These are phyloP conservation scores for Pseudopithomyces chartarum DNA, from an alignment of 2,329 filamentous ascomycete species.

Conservation along the genomic window DNA sequence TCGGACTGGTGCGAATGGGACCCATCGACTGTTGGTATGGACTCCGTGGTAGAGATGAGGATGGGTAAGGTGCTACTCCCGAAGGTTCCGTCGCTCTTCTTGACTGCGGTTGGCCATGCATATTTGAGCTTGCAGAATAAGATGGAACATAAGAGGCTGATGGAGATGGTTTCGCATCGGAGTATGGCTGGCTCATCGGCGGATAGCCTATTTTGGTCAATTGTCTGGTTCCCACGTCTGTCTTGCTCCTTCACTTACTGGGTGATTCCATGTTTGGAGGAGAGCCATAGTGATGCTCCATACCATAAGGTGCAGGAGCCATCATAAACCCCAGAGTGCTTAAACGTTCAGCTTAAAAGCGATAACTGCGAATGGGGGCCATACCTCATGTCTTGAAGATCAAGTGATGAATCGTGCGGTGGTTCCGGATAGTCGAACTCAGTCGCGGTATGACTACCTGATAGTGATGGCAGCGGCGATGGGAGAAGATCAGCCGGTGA, in stretches of 20 bases:
- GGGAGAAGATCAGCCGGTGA: constrained; percentile 21
- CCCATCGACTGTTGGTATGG: constrained; percentile 39
- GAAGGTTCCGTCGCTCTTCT: constrained; percentile 36
- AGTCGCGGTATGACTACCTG: constrained; percentile 20
- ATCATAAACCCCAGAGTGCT: constrained; percentile 49
- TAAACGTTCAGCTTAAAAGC: constrained; percentile 18
- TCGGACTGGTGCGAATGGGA: constrained; percentile 34
- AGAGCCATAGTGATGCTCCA: constrained; percentile 41
- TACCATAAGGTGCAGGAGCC: constrained; percentile 46
- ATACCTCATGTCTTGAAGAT: constrained; percentile 48
- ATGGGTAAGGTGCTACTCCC: constrained; percentile 38
- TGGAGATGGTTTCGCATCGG: constrained; percentile 32
- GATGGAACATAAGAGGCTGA: constrained; percentile 34
- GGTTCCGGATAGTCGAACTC: constrained; percentile 28
- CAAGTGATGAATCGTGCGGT: constrained; percentile 25
- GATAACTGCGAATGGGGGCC: neutral
- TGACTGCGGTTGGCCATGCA: constrained; percentile 28
- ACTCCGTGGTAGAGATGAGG: constrained; percentile 34
- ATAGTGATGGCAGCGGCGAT: constrained; percentile 29
- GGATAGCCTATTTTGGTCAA: constrained; percentile 28
- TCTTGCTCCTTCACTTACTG: constrained; percentile 12
- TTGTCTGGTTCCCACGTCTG: neutral
- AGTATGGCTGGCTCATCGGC: constrained; percentile 33
- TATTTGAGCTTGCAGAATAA: constrained; percentile 32
- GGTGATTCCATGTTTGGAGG: constrained; percentile 36